A percentile compares a stretch with the other conserved stretches of the same genome.
Evolutionary conservation across 2,329 filamentous ascomycete species (phyloP).

Genomic region (Ophiostoma piceae): DNA sequence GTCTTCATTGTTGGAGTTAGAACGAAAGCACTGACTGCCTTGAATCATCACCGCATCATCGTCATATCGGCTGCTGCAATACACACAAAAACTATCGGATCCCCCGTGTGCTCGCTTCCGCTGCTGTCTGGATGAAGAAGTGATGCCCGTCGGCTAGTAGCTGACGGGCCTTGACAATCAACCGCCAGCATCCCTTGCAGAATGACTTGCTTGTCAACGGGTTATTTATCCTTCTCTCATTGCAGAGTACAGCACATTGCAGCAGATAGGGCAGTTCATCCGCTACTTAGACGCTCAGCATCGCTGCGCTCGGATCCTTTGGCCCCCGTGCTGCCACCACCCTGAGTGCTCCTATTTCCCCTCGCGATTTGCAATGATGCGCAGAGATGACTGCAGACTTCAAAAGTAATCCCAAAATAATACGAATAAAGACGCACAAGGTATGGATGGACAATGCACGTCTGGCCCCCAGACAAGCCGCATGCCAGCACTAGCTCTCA

Average conservation of each 20-base stretch:
- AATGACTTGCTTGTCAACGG: neutral
- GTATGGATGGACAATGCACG: conserved; percentile 4
- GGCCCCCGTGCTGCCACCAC: neutral
- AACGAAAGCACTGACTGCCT: neutral
- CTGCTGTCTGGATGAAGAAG: neutral
- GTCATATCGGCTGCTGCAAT: neutral
- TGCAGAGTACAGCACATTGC: too few relatives aligned
- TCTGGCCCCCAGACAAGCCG: conserved; percentile 5
- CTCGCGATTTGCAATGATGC: neutral
- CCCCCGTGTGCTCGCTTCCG: too few relatives aligned
- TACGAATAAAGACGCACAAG: neutral
- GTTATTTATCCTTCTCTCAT: too few relatives aligned
- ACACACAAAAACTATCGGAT: neutral
- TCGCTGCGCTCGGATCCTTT: neutral
- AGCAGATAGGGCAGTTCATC: neutral
- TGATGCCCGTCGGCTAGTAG: neutral
- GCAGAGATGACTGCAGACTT: too few relatives aligned
- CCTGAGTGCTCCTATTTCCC: neutral
- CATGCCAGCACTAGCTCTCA: neutral
- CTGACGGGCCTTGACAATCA: neutral
- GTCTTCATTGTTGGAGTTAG: neutral
- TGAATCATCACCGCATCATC: neutral
- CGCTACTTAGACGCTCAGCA: neutral
- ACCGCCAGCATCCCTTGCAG: neutral
- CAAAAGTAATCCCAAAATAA: too few relatives aligned